Percentiles rank a stretch among this genome's conserved stretches.
phyloP scores from a whole-genome alignment of 176 grass and related monocot species.

The Poa annua region DNA sequence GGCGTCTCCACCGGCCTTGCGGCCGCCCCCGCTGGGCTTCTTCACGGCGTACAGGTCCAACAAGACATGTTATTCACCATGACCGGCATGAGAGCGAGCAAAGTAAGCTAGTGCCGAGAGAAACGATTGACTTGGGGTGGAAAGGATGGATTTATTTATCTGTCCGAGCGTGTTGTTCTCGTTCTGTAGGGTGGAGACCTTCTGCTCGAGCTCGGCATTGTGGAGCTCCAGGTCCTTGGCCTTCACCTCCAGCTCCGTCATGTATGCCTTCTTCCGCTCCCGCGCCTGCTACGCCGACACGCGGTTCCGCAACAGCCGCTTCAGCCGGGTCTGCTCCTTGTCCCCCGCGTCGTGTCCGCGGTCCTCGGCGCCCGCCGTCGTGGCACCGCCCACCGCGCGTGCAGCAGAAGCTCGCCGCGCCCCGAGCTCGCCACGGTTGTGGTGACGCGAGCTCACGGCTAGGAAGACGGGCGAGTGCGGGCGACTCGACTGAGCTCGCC shows the following conservation, averaged over 20 bases:
- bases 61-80: background rate
- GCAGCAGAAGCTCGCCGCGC: no score
- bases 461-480: no score
- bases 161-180: conserved; percentile 96
- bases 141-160: conserved; percentile 9
- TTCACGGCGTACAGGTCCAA: conserved; percentile 48
- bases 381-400: no score
- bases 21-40: conserved; percentile 23
- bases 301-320: conserved; percentile 90
- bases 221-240: conserved; percentile 76
- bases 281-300: conserved; percentile 94
- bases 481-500: no score
- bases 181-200: conserved; percentile 90
- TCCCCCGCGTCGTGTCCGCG: conserved; percentile 82
- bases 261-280: conserved; percentile 97
- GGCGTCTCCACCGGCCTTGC: conserved; percentile 46
- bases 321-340: conserved; percentile 98
- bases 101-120: no score
- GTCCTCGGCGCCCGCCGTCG: conserved; percentile 14
- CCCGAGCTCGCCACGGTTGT: no score
- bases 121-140: no score
- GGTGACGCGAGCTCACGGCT: no score
- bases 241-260: conserved; percentile 80
- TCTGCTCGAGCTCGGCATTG: conserved; percentile 91
- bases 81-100: background rate